Evolutionary conservation across 78 protist species (phyloP).

Genomic region (Dictyostelium purpureum): DNA sequence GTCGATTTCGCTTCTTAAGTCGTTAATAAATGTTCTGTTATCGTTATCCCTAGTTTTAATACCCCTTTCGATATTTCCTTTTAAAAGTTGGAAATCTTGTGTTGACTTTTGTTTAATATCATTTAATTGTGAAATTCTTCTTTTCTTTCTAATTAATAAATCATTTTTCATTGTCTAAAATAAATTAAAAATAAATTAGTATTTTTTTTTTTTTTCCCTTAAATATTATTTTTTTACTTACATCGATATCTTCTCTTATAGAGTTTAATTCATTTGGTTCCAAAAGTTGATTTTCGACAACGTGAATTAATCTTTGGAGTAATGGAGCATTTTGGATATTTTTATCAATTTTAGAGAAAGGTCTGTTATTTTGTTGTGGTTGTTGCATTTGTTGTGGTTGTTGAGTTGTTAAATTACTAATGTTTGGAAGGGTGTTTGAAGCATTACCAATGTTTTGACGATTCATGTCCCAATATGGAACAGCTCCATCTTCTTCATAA

Average conservation of each 20-base stretch:
- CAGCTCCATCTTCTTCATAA: constrained; percentile 30
- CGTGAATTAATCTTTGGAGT: constrained; percentile 17
- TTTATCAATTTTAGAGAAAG: background rate
- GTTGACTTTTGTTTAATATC: background rate
- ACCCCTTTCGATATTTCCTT: background rate
- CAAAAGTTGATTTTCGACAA: constrained; percentile 52
- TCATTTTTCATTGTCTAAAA: constrained; percentile 36
- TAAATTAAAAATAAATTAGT: background rate
- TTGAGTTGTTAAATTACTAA: background rate
- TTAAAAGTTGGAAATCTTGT: background rate
- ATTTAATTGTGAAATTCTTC: constrained; percentile 45
- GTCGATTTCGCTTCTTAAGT: constrained; percentile 26
- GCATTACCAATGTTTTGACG: background rate
- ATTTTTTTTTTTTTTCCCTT: background rate
- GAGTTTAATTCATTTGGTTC: constrained; percentile 52
- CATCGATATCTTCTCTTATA: constrained; percentile 37
- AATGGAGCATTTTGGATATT: constrained; percentile 21
- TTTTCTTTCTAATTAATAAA: constrained; percentile 27
- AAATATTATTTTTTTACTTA: background rate
- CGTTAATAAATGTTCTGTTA: constrained; percentile 12
- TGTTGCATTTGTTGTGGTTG: background rate
- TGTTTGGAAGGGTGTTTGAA: background rate
- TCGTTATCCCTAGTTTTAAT: background rate
- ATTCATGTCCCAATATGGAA: constrained; percentile 35
- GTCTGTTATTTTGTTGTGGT: background rate